Base-by-base conservation (phyloP, 2,329 filamentous ascomycete genomes). In the Remersonia thermophila region DNA sequence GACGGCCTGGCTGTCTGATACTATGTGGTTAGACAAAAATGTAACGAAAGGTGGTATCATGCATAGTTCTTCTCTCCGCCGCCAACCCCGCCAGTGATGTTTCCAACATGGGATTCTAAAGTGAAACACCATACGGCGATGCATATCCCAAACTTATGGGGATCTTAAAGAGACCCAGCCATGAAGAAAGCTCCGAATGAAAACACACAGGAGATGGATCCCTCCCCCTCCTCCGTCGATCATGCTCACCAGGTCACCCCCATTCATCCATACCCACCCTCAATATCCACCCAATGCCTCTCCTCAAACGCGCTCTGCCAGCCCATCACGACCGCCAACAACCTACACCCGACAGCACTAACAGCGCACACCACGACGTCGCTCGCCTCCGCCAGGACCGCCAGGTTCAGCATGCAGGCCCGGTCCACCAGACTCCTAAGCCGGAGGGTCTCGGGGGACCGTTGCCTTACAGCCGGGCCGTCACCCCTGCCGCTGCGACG, bases 271-370 rank as follows among this genome's bases (percentile, higher is more conserved):
- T 70, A 76, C 10, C 68, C 67, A 2, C 79, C 80, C 54, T 89
- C 83, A n/a, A 93, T 71, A 57, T 93, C 93, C 40, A 74, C 66
- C 82, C 84, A 93, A 30, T 66, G 64, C 2, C 65, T 67, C 13
- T 66, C 56, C 25, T 63, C 62, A 42, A 85, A 67, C 4, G 70
- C 74, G 20, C 65, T 67, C 27, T 87, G 79, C 82, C 83, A 87
- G 0, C 85, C 85, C 75, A 91, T 76, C 78, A 93, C 86, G 28
- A 93, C 83, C 2, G 73, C 85, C 43, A 93, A 55, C 36, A 93
- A 51, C 15, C 83, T 70, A 55, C 85, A 93, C 0, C 73, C 74
- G 58, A 68, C 73, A 25, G 77, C 73, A 47, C 79, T 83, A 16
- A 87, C 78, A 3, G 77, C 81, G 51, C 85, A 93, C 1, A 93